Percentiles rank a stretch among this genome's conserved stretches.
phyloP scores from a whole-genome alignment of 176 grass and related monocot species.

The Oryza rufipogon region DNA sequence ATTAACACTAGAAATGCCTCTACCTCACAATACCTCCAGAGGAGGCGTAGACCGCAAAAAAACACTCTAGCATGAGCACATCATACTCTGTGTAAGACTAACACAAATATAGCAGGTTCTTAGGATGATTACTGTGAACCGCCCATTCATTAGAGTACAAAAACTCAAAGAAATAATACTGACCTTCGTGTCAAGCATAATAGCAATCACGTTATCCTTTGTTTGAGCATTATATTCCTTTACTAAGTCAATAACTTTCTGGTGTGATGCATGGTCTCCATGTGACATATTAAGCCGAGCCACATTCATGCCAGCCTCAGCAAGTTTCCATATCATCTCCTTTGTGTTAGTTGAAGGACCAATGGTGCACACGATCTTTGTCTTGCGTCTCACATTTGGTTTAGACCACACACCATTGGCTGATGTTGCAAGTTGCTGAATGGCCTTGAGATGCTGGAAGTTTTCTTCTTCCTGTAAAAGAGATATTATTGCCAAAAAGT shows the following conservation, averaged over 20 bases:
- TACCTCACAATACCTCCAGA: neutral
- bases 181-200: conserved; percentile 99
- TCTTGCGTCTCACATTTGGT: conserved; percentile 90
- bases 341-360: conserved; percentile 93
- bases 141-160: conserved; percentile 22
- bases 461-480: conserved; percentile 71
- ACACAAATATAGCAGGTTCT: neutral
- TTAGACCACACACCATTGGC: conserved; percentile 73
- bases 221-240: conserved; percentile 92
- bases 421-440: conserved; percentile 64
- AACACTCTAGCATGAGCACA: neutral
- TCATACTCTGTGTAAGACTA: conserved; percentile 26
- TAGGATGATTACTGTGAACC: neutral
- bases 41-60: neutral
- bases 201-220: conserved; percentile 83
- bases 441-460: conserved; percentile 83
- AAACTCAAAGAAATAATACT: conserved; percentile 33
- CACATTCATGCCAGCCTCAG: conserved; percentile 90
- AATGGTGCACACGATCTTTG: conserved; percentile 98
- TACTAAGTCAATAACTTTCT: conserved; percentile 92
- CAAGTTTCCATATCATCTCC: conserved; percentile 95
- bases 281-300: conserved; percentile 95
- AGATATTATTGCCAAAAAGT: conserved; percentile 26
- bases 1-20: neutral
- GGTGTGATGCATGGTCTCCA: conserved; percentile 90